Base-by-base conservation (phyloP, 805 yeast species). In the Metschnikowia anglica region DNA sequence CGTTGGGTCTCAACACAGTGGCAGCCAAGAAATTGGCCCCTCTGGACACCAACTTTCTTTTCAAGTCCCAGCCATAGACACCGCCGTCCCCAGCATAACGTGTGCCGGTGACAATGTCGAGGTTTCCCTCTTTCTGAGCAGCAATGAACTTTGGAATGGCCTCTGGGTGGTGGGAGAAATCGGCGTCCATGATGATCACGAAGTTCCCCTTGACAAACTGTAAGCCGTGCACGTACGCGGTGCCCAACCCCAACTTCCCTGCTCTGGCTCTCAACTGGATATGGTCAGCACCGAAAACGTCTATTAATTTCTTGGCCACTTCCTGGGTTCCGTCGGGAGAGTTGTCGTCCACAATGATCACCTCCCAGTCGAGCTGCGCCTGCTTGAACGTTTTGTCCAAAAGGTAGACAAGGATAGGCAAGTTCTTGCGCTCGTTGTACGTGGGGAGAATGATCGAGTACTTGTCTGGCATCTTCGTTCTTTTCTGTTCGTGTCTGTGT, bases 251-350 rank as follows among this genome's bases (percentile, higher is more conserved):
- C 44, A 84, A 73, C 62, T 85, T 84, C 32, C 90, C 90, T 2
- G 85, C 80, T 56, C 91, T 77, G 18, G 91, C 79, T 58, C 81
- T 73, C 59, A 84, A 73, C 46, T 79, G 77, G 41, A 83, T 77
- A 57, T 74, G 84, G 17, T 79, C 75, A 15, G 62, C 57, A 6
- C 88, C 88, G 58, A 80, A 83, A 7, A 79, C 64, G 26, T 66
- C 65, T 48, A 79, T 73, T 52, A 81, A 68, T 59, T 80, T 74
- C 49, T 77, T 72, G 48, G 88, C 89, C 39, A 83, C 74, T 12
- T 77, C 83, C 60, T 83, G 90, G 16, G 91, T 84, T 7, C 91
- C 91, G 61, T 84, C 91, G 33, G 91, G 91, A 9, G 90, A 83
- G 49, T 76, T 79, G 59, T 84, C 91, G 57, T 84, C 91, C 36